Base-by-base conservation (phyloP, 2,329 filamentous ascomycete genomes). In the Beauveria brongniartii region DNA sequence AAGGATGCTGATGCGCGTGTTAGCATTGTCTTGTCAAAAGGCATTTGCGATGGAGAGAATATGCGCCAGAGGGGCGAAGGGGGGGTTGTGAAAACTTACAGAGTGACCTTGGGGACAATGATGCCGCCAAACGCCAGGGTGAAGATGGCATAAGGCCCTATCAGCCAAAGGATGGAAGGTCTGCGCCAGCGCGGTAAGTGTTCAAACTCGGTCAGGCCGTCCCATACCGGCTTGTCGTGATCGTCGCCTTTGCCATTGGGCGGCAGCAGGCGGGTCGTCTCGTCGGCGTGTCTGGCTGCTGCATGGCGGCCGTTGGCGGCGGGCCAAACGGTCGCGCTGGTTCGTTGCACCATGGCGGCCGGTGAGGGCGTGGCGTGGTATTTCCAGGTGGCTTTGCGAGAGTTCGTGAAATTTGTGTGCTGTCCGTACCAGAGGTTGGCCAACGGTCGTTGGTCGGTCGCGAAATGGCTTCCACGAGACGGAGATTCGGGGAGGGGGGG, bases 71-170 rank as follows among this genome's bases (percentile, higher is more conserved):
- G 1, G 4, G 4, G 12, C 12, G 1, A 8, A 3, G 12, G 4
- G 22, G 26, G 16, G 14, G 5, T 28, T 24, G 14, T 46, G 47
- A 8, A 26, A 14, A 67, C 81, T 72, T 74, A 85, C 74, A 97
- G 76, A 69, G 96, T 96, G 64, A 96, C 80, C 72, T 89, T 94
- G 10, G 93, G 92, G 9, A 97, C 90, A 8, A 94, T 79, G 7
- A 90, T 83, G 61, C 91, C 91, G 37, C 93, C 94, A 72, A 94
- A 93, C 0, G 92, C 92, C 59, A 95, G 78, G 0, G 91, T 91
- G 70, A 91, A 93, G 50, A 96, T 74, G 61, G 89, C 80, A 73
- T 92, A 94, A 0, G 92, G 90, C 0, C 83, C 84, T 8, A 97
- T 73, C 5, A 97, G 80, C 90, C 92, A 97, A 73, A 81, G 90